A percentile compares a stretch with the other conserved stretches of the same genome.
phyloP scores from a whole-genome alignment of 2,329 filamentous ascomycete genomes.

The Xylaria sp. region DNA sequence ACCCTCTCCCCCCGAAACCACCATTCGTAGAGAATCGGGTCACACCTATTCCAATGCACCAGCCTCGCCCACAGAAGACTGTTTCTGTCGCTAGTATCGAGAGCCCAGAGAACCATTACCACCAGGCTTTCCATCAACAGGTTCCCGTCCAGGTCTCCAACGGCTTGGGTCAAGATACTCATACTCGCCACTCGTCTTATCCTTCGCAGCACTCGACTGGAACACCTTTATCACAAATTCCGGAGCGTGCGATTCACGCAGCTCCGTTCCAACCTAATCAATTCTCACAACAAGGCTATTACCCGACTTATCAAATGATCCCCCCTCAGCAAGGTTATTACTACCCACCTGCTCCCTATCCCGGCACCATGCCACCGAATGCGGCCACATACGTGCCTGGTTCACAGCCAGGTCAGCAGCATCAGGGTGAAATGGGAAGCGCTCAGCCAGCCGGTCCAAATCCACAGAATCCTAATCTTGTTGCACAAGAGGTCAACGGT shows the following conservation, averaged over 20 bases:
- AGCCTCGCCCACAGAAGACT: conserved; percentile 92
- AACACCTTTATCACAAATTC: conserved; percentile 90
- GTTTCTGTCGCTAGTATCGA: conserved; percentile 95
- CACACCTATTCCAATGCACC: conserved; percentile 79
- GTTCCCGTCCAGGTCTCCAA: conserved; percentile 79
- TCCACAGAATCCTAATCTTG: conserved; percentile 66
- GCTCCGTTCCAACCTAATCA: conserved; percentile 85
- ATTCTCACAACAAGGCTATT: conserved; percentile 70
- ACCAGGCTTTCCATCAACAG: conserved; percentile 94
- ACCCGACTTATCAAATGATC: conserved; percentile 68
- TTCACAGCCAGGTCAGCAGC: conserved; percentile 58
- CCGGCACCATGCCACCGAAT: conserved; percentile 49
- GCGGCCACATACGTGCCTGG: conserved; percentile 69
- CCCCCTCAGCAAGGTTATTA: conserved; percentile 73
- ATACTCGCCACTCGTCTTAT: conserved; percentile 75
- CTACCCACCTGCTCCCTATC: conserved; percentile 66
- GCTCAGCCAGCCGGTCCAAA: conserved; percentile 58
- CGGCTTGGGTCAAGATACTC: conserved; percentile 67
- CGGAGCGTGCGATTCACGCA: conserved; percentile 90
- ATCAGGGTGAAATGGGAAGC: conserved; percentile 50
- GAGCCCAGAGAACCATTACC: conserved; percentile 74
- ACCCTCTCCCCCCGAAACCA: conserved; percentile 69
- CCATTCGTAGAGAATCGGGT: conserved; percentile 67
- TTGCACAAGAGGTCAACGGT: conserved; percentile 90
- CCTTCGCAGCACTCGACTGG: conserved; percentile 76